Evolutionary conservation across 2,329 filamentous ascomycete species (phyloP), one percentile per base, ranked within the genome.

Genomic region (Chrysoporthe cubensis): DNA sequence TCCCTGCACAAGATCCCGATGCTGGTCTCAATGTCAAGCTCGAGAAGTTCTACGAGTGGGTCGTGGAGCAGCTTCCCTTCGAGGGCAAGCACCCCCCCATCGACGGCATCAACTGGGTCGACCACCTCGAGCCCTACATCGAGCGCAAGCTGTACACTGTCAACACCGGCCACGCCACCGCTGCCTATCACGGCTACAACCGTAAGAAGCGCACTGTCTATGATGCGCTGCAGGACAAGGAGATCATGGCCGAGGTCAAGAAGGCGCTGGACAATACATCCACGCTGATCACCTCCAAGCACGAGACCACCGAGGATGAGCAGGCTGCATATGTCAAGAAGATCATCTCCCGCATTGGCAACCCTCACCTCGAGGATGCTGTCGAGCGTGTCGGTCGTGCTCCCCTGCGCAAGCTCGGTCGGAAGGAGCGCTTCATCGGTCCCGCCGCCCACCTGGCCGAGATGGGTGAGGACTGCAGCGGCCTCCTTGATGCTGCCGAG

Each of bases 141-240:
- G 96, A 99, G 89, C 94, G 96, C 80, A 99, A 99, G 88, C 90
- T 99, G 72, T 99, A 94, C 86, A 99, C 96, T 32, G 95, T 99
- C 87, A 99, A 99, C 88, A 99, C 96, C 32, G 92, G 94, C 66
- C 96, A 99, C 78, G 96, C 96, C 69, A 97, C 95, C 8, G 94
- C 94, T 26, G 95, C 96, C 69, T 98, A 98, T 87, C 94, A 96
- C 80, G 95, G 94, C 66, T 92, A 97, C 86, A 87, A 94, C 82
- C 87, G 90, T 72, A 90, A 92, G 76, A 95, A 96, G 86, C 85
- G 88, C 76, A 96, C 91, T 69, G 93, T 99, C 73, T 93, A 96
- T 78, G 95, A 98, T 75, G 91, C 94, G 9, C 87, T 98, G 71
- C 87, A 88, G 70, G 93, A 98, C 78, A 84, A 88, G 76, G 85